Evolutionary conservation across 177 flowering plant species (phyloP).

Genomic region (Tripterygium wilfordii): DNA sequence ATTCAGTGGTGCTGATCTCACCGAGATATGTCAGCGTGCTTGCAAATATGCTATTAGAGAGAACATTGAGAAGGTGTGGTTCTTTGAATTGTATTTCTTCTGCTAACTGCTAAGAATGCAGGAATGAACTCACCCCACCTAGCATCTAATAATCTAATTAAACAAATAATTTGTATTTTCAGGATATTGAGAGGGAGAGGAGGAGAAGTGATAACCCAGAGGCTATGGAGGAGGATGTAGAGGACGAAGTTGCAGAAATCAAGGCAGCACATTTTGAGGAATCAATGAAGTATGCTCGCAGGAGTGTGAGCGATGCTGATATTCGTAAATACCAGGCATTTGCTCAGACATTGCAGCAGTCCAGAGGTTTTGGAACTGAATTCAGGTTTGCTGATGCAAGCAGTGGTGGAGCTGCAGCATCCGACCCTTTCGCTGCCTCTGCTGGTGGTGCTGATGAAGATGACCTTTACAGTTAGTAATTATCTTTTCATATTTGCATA

Average conservation of each 20-base stretch:
- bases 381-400: conserved; percentile 49
- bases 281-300: conserved; percentile 72
- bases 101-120: too few species aligned
- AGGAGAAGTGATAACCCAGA: conserved; percentile 59
- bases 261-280: conserved; percentile 80
- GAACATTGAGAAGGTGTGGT: conserved; percentile 73
- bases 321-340: conserved; percentile 78
- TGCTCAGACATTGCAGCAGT: conserved; percentile 81
- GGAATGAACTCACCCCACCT: too few species aligned
- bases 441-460: conserved; percentile 67
- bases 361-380: conserved; percentile 68
- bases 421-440: conserved; percentile 61
- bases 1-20: conserved; percentile 90
- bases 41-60: conserved; percentile 89
- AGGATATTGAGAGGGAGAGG: conserved; percentile 77
- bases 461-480: conserved; percentile 57
- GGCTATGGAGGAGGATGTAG: conserved; percentile 71
- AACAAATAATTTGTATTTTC: conserved; percentile 8
- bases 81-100: neutral
- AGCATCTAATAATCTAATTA: too few species aligned
- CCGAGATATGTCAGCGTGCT: conserved; percentile 82
- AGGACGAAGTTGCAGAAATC: conserved; percentile 68
- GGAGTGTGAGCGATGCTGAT: conserved; percentile 86
- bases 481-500: neutral
- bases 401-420: conserved; percentile 19